Percentiles rank a stretch among this genome's conserved stretches.
Conservation (phyloP, 768 basidiomycete species). For the Xerocomus spinulosus region DNA sequence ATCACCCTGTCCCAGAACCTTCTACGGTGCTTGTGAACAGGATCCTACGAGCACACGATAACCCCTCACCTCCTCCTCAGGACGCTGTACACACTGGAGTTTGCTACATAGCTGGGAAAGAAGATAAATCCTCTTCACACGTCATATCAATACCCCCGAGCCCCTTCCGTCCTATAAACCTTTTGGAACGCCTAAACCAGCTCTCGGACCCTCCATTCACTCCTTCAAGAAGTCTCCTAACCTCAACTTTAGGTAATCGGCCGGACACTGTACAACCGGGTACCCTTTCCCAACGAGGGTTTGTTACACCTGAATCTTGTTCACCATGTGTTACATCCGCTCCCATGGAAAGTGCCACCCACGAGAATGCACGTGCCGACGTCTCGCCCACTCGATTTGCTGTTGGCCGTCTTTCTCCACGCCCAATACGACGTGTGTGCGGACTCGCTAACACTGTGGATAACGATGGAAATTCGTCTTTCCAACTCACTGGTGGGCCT, state of each 20-base stretch:
- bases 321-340: constrained; percentile 22
- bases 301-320: constrained; percentile 43
- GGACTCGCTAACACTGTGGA: constrained; percentile 2
- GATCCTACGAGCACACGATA: constrained; percentile 66
- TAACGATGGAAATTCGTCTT: constrained; percentile 4
- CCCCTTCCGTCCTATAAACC: constrained; percentile 31
- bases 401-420: constrained; percentile 23
- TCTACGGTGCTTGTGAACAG: constrained; percentile 61
- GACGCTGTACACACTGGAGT: constrained; percentile 15
- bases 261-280: constrained; percentile 1
- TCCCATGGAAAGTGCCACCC: background rate
- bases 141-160: constrained; percentile 24
- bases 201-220: constrained; percentile 6
- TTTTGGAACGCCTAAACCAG: constrained; percentile 26
- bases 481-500: background rate
- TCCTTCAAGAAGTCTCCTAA: background rate
- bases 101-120: constrained; percentile 15
- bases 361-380: constrained; percentile 1
- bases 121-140: constrained; percentile 13
- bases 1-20: constrained; percentile 45
- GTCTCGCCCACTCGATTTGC: constrained; percentile 1
- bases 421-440: constrained; percentile 17
- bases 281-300: constrained; percentile 25
- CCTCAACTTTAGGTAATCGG: constrained; percentile 2
- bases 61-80: constrained; percentile 66